phyloP scores from a whole-genome alignment of 2,329 filamentous ascomycete genomes.

The Chrysoporthe deuterocubensis region DNA sequence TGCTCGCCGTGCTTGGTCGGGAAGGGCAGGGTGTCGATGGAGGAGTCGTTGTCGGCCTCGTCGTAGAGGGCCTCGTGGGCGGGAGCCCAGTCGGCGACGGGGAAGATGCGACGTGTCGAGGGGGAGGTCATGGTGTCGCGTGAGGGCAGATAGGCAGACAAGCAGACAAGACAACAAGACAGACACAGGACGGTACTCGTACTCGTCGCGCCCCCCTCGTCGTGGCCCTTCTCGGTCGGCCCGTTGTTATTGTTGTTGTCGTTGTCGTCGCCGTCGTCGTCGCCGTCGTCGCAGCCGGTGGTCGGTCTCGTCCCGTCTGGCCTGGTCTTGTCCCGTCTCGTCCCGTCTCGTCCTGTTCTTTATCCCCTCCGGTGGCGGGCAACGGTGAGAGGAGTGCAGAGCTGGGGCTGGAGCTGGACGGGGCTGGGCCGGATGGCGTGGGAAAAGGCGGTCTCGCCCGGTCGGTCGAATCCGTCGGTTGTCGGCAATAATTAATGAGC shows the following conservation, averaged over 20 bases:
- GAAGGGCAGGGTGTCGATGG: constrained; percentile 28
- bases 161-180: too few species aligned
- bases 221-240: too few species aligned
- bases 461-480: constrained; percentile 9
- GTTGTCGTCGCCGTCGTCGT: too few species aligned
- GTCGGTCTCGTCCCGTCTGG: not conserved
- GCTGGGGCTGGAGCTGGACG: not conserved
- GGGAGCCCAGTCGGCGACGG: constrained; percentile 47
- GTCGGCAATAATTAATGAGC: not conserved
- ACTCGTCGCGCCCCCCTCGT: not conserved
- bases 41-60: constrained; percentile 32
- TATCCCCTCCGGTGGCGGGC: not conserved
- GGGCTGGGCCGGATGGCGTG: not conserved
- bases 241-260: not conserved
- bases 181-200: too few species aligned
- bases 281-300: too few species aligned
- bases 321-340: not conserved
- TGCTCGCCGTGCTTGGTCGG: constrained; percentile 29
- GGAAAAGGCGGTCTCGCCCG: constrained; percentile 9
- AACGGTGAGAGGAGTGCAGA: too few species aligned
- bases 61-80: constrained; percentile 48
- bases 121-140: constrained; percentile 17
- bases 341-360: not conserved
- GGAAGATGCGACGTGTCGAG: constrained; percentile 45
- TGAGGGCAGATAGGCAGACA: too few species aligned